Evolutionary conservation across 140 eudicot genomes (phyloP), one percentile per base, ranked within the genome.

Genomic region (Ambrosia hybrid): DNA sequence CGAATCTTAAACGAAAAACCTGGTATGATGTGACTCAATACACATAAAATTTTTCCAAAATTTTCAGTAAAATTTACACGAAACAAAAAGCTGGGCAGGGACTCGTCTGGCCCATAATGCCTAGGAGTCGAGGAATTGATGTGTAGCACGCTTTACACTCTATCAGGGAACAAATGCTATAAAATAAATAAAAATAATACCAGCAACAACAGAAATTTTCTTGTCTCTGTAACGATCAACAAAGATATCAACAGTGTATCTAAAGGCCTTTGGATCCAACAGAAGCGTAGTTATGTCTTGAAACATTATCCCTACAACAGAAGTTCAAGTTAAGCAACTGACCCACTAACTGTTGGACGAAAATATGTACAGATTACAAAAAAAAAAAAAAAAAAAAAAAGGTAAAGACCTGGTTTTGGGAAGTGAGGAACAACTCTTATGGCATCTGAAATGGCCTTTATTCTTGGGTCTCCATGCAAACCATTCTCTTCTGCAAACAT

Each of bases 401-500:
- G 3, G 85, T 21, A 21, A 21, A 21, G 30, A 21, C 98, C 98
- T 79, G 80, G 95, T 77, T 89, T 93, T 1, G 98, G 98, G 69
- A 93, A 93, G 86, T 93, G 84, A 46, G 98, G 98, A 55, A 93
- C 86, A 13, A 93, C 98, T 64, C 89, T 83, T 65, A 93, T 93
- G 67, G 98, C 87, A 34, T 90, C 98, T 56, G 89, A 89, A 43
- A 93, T 93, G 73, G 90, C 95, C 79, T 93, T 80, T 57, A 93
- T 82, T 71, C 93, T 85, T 67, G 96, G 93, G 85, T 92, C 98
- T 34, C 92, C 98, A 62, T 71, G 78, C 43, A 89, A 75, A 17
- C 98, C 98, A 79, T 92, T 89, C 74, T 93, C 92, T 52, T 88
- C 84, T 56, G 98, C 96, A 84, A 89, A 87, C 98, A 93, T 92